These are phyloP conservation scores for Takashimella tepidaria DNA, from an alignment of 1,284 basidiomycete species.

Conservation along the genomic window DNA sequence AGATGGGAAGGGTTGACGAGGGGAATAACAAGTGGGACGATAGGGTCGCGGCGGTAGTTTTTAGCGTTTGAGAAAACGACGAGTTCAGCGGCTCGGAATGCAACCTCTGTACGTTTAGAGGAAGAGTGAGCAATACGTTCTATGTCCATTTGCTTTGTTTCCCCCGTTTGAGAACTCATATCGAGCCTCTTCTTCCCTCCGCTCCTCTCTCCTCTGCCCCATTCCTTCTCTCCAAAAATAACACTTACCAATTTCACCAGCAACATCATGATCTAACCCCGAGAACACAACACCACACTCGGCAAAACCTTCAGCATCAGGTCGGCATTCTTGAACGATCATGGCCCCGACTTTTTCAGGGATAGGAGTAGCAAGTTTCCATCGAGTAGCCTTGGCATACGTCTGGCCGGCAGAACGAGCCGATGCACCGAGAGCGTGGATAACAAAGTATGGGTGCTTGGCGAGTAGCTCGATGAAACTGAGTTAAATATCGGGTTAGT, in stretches of 20 bases:
- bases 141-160: too few relatives aligned
- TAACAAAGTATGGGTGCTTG: constrained; percentile 82
- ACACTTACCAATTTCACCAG: constrained; percentile 83
- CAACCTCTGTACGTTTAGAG: constrained; percentile 58
- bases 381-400: constrained; percentile 72
- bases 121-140: not conserved
- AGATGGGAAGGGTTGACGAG: constrained; percentile 90
- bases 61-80: constrained; percentile 98
- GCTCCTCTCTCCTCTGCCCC: too few relatives aligned
- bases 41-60: constrained; percentile 87
- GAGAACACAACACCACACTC: constrained; percentile 90
- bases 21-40: constrained; percentile 95
- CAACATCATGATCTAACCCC: constrained; percentile 88
- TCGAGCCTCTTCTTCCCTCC: too few relatives aligned
- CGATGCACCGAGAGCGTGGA: constrained; percentile 86
- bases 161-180: too few relatives aligned
- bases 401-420: constrained; percentile 79
- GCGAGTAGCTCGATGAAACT: constrained; percentile 83
- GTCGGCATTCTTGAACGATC: constrained; percentile 71
- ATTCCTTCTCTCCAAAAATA: not conserved
- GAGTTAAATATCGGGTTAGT: constrained; percentile 1
- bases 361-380: constrained; percentile 84
- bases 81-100: constrained; percentile 81
- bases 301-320: constrained; percentile 60
- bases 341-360: constrained; percentile 64